Base-by-base conservation (phyloP, 2,329 filamentous ascomycete species). In the Clarireedia paspali region DNA sequence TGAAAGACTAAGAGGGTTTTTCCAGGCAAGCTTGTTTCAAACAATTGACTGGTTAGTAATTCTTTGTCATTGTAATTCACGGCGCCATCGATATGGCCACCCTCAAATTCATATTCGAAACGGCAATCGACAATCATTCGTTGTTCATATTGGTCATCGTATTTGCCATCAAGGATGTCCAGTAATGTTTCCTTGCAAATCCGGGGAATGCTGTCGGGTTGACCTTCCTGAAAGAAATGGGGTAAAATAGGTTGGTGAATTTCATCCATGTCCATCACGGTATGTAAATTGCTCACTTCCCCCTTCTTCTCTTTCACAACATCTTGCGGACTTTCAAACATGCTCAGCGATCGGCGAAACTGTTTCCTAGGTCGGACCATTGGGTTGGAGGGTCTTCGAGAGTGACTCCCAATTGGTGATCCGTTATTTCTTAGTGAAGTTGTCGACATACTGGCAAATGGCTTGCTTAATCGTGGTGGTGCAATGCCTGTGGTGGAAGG, bases 31-130 rank as follows among this genome's bases (percentile, higher is more conserved):
- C 79, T 78, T 30, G 70, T 64, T 56, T 83, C 74, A 71, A 99
- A 96, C 49, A 99, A 81, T 63, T 91, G 84, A 55, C 78, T 77
- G 7, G 90, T 84, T 57, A 99, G 78, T 59, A 88, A 75, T 67
- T 99, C 92, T 73, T 96, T 96, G 75, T 96, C 90, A 73, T 96
- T 97, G 77, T 91, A 94, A 76, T 99, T 99, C 73, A 96, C 78
- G 45, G 94, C 94, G 17, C 88, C 88, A 63, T 91, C 82, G 68
- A 99, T 96, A 71, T 99, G 94, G 36, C 94, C 94, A 56, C 94
- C 94, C 15, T 96, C 87, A 70, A 95, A 99, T 74, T 99, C 94
- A 71, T 99, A 99, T 77, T 99, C 94, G 70, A 99, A 99, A 20
- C 94, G 88, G 71, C 94, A 99, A 72, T 99, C 94, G 66, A 99